Conservation (phyloP, 352 stramenopile species). For the Globisporangium solare region DNA sequence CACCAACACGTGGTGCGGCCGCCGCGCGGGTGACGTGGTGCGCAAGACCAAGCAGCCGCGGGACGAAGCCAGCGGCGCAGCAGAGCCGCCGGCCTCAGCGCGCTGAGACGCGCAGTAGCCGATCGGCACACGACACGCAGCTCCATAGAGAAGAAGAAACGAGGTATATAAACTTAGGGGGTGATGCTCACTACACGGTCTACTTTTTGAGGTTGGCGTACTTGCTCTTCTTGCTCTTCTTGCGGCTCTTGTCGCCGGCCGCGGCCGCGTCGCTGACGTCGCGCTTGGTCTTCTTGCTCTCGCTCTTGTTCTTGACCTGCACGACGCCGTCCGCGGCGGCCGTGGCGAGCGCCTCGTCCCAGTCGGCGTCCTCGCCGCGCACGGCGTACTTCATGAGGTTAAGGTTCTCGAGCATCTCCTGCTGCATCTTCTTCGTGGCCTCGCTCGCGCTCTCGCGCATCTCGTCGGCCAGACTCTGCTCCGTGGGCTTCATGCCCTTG, state of each 20-base stretch:
- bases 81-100: no score
- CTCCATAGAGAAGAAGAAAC: no score
- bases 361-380: slow-evolving; percentile 92
- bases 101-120: no score
- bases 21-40: slow-evolving; percentile 27
- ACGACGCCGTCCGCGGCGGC: slow-evolving; percentile 46
- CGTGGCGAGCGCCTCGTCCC: slow-evolving; percentile 64
- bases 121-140: no score
- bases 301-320: slow-evolving; percentile 87
- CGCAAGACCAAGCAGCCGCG: slow-evolving; percentile 16
- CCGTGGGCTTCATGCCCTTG: slow-evolving; percentile 79
- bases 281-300: slow-evolving; percentile 33
- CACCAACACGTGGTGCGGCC: slow-evolving; percentile 58
- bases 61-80: neutral
- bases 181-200: slow-evolving; percentile 8
- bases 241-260: slow-evolving; percentile 48
- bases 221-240: slow-evolving; percentile 73
- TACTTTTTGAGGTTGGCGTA: slow-evolving; percentile 68
- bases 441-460: slow-evolving; percentile 68
- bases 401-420: slow-evolving; percentile 81
- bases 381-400: slow-evolving; percentile 96
- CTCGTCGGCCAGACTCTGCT: slow-evolving; percentile 79
- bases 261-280: slow-evolving; percentile 25
- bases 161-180: slow-evolving; percentile 1
- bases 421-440: slow-evolving; percentile 77